Base-by-base conservation (phyloP, 2,329 filamentous ascomycete species). In the Cladosporium cucumerinum region DNA sequence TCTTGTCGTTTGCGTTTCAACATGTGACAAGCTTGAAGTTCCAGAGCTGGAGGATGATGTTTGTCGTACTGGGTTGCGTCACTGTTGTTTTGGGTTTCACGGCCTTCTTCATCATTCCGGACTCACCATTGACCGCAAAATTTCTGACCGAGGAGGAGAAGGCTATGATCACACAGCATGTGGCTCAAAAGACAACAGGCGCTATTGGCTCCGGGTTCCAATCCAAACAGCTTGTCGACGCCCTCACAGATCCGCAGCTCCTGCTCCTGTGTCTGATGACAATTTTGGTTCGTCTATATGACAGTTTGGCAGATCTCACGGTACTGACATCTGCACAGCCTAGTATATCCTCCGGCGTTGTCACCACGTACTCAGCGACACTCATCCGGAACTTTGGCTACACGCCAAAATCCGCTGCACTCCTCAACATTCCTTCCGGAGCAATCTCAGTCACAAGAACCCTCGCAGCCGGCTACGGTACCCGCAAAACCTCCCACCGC, bases 61-160 rank as follows among this genome's bases (percentile, higher is more conserved):
- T 71, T 32, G 36, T 72, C 12, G 63, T 57, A 11, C 46, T 72
- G 7, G 69, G 70, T 1, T 14, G 43, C 26, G 59, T 69, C 55
- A 72, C 69, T 5, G 43, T 70, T 14, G 18, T 63, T 1, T 25
- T 69, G 51, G 70, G 66, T 3, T n/a, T 67, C n/a, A 52, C 61
- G 30, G 61, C 65, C 14, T 51, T 68, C 16, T 59, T 66, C n/a
- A 48, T 63, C 55, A 36, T 71, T 6, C 67, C 69, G 11, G 88
- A 90, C 73, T 32, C 51, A 86, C 88, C 88, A 0, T 89, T 90
- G 87, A 82, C 85, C 4, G 87, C 88, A 26, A 86, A 86, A 73
- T 90, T 87, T 75, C 88, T 87, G 71, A 81, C 78, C 16, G 86
- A 90, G 67, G 81, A 85, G 66, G 72, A 74, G 43, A 74, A 71